These are phyloP conservation scores for Drechmeria coniospora DNA, from an alignment of 2,329 filamentous ascomycete genomes.

Conservation along the genomic window DNA sequence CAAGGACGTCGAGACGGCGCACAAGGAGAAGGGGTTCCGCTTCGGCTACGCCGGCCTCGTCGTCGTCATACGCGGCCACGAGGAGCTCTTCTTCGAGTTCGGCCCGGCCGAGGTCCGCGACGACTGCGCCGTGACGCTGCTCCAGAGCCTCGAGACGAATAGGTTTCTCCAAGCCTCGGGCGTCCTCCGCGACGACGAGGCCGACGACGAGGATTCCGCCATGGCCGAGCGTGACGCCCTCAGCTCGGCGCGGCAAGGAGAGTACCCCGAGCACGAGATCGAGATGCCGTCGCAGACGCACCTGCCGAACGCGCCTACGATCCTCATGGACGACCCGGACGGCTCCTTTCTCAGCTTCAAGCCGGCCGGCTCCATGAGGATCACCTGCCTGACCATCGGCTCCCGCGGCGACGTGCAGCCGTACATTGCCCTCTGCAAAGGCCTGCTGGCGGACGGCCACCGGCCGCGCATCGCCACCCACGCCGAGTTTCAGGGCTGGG, in stretches of 20 bases:
- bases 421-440: conserved; percentile 92
- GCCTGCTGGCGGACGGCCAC: conserved; percentile 76
- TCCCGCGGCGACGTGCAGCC: conserved; percentile 93
- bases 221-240: conserved; percentile 70
- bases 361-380: conserved; percentile 58
- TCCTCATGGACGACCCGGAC: conserved; percentile 78
- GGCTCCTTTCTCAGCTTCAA: conserved; percentile 88
- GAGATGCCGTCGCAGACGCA: conserved; percentile 29
- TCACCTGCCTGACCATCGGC: conserved; percentile 91
- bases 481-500: conserved; percentile 75
- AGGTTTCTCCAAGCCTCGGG: conserved; percentile 57
- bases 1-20: conserved; percentile 80
- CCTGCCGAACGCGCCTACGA: conserved; percentile 48
- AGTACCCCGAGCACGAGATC: conserved; percentile 34
- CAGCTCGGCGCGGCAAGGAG: conserved; percentile 51
- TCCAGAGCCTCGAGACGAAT: conserved; percentile 59
- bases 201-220: conserved; percentile 56
- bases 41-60: conserved; percentile 84
- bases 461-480: conserved; percentile 80
- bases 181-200: conserved; percentile 50
- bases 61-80: conserved; percentile 82
- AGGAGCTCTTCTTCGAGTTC: conserved; percentile 96
- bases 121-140: conserved; percentile 71
- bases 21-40: conserved; percentile 89
- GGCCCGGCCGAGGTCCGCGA: conserved; percentile 62